Percentiles rank a stretch among this genome's conserved stretches.
These are phyloP conservation scores for Talaromyces verruculosus DNA, from an alignment of 2,329 filamentous ascomycete genomes.

Conservation along the genomic window DNA sequence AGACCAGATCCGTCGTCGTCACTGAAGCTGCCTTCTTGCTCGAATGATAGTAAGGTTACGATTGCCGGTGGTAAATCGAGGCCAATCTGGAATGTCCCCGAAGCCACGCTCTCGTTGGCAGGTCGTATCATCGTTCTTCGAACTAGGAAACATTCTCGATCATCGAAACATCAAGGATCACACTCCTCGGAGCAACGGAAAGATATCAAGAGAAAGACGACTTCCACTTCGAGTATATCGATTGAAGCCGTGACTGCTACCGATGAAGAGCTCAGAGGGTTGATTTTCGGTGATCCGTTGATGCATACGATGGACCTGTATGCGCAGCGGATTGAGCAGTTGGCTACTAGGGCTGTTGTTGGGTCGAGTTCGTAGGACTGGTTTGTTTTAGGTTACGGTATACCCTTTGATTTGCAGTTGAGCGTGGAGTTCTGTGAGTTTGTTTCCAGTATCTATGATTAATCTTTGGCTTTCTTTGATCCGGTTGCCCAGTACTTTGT, in stretches of 20 bases:
- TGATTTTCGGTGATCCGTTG: conserved; percentile 79
- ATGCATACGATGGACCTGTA: conserved; percentile 81
- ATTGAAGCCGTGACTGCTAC: conserved; percentile 40
- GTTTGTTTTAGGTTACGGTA: not conserved
- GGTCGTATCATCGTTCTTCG: conserved; percentile 67
- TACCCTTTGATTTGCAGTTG: conserved; percentile 8
- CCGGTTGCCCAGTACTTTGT: not conserved
- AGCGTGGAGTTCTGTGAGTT: not conserved
- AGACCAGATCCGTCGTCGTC: conserved; percentile 44
- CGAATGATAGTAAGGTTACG: conserved; percentile 2
- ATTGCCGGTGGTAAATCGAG: conserved; percentile 7
- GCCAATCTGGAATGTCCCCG: conserved; percentile 62
- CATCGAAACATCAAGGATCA: conserved; percentile 55
- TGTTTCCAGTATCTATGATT: not conserved
- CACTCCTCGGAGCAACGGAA: not conserved
- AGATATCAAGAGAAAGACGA: conserved; percentile 52
- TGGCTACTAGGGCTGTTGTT: conserved; percentile 68
- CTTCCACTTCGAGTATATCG: conserved; percentile 25
- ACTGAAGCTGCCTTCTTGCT: conserved; percentile 8
- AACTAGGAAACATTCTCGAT: conserved; percentile 26
- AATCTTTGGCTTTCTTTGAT: not conserved
- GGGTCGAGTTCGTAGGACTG: not conserved
- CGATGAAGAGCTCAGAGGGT: conserved; percentile 66
- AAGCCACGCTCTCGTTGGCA: conserved; percentile 66
- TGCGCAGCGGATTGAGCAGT: conserved; percentile 65